Percentiles rank a stretch among this genome's conserved stretches.
These are phyloP conservation scores for Dioscorea dumetorum DNA, from an alignment of 106 monocot genomes.

Conservation along the genomic window DNA sequence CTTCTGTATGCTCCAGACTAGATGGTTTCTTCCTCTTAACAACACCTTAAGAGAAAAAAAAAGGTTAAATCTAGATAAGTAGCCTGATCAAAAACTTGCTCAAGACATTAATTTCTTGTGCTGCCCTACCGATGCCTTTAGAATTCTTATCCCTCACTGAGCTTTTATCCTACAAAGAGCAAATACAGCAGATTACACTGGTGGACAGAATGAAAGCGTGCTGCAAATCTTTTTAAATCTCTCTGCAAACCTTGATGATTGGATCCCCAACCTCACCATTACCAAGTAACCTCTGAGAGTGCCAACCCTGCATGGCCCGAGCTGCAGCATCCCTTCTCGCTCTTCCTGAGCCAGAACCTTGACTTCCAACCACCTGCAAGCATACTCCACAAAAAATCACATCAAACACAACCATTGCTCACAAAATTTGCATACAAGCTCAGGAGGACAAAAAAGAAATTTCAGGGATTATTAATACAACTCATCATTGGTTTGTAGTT, in stretches of 20 bases:
- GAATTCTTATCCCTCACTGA: conserved; percentile 49
- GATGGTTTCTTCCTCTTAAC: conserved; percentile 63
- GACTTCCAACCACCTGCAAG: conserved; percentile 41
- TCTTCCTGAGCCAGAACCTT: conserved; percentile 75
- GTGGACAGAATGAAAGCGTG: too few species aligned
- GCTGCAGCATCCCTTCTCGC: conserved; percentile 90
- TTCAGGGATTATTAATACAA: too few species aligned
- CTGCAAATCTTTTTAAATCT: background rate
- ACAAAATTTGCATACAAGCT: too few species aligned
- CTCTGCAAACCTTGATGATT: conserved; percentile 62
- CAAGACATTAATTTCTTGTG: background rate
- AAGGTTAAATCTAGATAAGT: background rate
- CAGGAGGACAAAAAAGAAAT: too few species aligned
- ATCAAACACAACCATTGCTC: too few species aligned
- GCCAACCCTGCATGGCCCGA: conserved; percentile 98
- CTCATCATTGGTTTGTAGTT: too few species aligned
- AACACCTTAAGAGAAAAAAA: conserved; percentile 30
- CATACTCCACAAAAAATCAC: too few species aligned
- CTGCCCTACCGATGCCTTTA: conserved; percentile 47
- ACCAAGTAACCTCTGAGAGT: conserved; percentile 62
- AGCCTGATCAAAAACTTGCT: background rate
- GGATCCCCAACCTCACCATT: conserved; percentile 83
- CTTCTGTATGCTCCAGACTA: conserved; percentile 32
- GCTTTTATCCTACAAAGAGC: conserved; percentile 40
- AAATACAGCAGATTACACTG: background rate